phyloP scores from a whole-genome alignment of 257 asterid genomes.

The Penstemon eatonii region DNA sequence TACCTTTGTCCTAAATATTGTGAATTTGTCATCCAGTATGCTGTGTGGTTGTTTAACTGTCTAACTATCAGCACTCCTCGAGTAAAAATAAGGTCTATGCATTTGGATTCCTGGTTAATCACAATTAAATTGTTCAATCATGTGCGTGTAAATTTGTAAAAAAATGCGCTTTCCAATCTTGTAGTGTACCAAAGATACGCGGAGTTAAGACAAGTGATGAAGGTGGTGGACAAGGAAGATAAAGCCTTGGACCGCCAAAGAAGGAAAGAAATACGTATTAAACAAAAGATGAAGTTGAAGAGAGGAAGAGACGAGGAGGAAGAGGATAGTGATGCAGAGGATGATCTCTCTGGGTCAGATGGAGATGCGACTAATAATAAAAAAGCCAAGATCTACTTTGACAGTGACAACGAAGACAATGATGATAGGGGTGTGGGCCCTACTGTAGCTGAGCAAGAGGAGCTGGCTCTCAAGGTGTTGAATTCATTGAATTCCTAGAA shows the following conservation, averaged over 20 bases:
- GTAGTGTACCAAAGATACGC: conserved; percentile 71
- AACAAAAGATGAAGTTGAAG: conserved; percentile 72
- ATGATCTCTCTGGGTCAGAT: conserved; percentile 44
- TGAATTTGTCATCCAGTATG: background rate
- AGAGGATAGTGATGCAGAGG: conserved; percentile 36
- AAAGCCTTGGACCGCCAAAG: conserved; percentile 69
- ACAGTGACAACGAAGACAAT: conserved; percentile 51
- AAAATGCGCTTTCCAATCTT: conserved; percentile 6
- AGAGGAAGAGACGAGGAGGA: conserved; percentile 52
- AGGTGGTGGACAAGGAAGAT: conserved; percentile 74
- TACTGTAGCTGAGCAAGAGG: conserved; percentile 85
- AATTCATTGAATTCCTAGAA: conserved; percentile 67
- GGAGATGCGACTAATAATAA: conserved; percentile 45
- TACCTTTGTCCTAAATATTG: background rate
- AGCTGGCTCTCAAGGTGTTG: conserved; percentile 76
- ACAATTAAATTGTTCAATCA: no score
- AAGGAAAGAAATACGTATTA: conserved; percentile 67
- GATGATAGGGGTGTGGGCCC: conserved; percentile 33
- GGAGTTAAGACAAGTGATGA: conserved; percentile 60
- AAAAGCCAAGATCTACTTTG: conserved; percentile 58
- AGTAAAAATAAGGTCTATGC: background rate
- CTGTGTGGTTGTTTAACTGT: conserved; percentile 2
- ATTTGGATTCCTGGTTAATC: background rate
- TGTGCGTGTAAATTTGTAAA: no score
- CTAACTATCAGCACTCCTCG: background rate